These are phyloP conservation scores for Wickerhamomyces sp. DNA, from an alignment of 1,139 yeast species.

Conservation along the genomic window DNA sequence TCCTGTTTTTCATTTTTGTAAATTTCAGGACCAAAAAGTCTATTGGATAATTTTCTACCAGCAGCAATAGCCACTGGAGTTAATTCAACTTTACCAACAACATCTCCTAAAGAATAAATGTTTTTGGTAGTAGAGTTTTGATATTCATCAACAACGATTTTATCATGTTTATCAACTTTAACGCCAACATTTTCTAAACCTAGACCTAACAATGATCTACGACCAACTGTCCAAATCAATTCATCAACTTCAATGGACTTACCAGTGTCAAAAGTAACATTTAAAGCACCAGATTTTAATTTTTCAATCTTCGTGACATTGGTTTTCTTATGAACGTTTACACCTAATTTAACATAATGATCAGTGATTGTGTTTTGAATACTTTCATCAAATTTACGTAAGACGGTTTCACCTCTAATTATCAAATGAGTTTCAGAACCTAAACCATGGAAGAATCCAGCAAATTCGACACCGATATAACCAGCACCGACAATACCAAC, in stretches of 20 bases:
- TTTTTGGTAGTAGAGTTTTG: constrained; percentile 74
- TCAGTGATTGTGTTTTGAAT: constrained; percentile 78
- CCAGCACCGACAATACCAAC: constrained; percentile 98
- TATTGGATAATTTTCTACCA: constrained; percentile 87
- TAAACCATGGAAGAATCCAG: constrained; percentile 87
- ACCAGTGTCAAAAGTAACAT: constrained; percentile 53
- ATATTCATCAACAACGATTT: constrained; percentile 76
- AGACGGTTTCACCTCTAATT: constrained; percentile 85
- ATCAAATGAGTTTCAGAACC: constrained; percentile 86
- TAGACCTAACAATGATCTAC: constrained; percentile 68
- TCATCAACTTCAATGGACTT: constrained; percentile 64
- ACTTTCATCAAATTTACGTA: constrained; percentile 80
- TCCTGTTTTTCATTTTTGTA: constrained; percentile 73
- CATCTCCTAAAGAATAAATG: constrained; percentile 89
- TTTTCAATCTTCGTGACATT: constrained; percentile 58
- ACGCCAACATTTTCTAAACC: constrained; percentile 77
- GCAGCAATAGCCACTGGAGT: constrained; percentile 99
- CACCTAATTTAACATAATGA: constrained; percentile 73
- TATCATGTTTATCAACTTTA: constrained; percentile 48
- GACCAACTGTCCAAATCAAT: constrained; percentile 91
- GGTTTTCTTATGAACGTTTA: constrained; percentile 67
- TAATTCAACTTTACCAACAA: constrained; percentile 83
- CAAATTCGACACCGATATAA: constrained; percentile 90
- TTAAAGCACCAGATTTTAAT: constrained; percentile 51
- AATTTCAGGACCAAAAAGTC: constrained; percentile 77